Percentiles rank a stretch among this genome's conserved stretches.
Conservation (phyloP, 2,329 filamentous ascomycete genomes). For the Cordyceps cicadae region DNA sequence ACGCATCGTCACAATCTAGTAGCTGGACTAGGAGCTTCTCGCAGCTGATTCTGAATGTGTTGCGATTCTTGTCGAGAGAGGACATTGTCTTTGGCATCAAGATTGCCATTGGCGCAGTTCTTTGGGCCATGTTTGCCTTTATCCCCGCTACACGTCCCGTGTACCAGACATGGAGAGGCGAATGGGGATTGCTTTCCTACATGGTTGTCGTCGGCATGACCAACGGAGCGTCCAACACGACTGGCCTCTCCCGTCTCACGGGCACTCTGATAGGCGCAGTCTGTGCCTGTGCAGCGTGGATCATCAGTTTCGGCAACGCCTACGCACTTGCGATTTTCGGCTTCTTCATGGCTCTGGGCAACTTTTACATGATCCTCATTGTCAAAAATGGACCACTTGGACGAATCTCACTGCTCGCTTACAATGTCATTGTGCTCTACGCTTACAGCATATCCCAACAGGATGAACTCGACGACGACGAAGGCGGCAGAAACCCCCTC, state of each 20-base stretch:
- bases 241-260: constrained; percentile 74
- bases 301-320: constrained; percentile 64
- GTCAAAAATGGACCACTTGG: constrained; percentile 81
- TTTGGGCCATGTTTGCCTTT: constrained; percentile 87
- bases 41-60: constrained; percentile 34
- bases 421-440: constrained; percentile 91
- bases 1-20: constrained; percentile 42
- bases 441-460: constrained; percentile 79
- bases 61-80: constrained; percentile 44
- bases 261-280: constrained; percentile 77
- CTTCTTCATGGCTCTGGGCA: constrained; percentile 70
- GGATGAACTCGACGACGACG: constrained; percentile 75
- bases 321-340: constrained; percentile 71
- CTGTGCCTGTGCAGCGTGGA: constrained; percentile 71
- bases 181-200: constrained; percentile 94
- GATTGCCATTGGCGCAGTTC: constrained; percentile 78
- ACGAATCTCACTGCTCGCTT: constrained; percentile 87
- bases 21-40: constrained; percentile 36
- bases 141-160: constrained; percentile 67
- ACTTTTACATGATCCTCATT: constrained; percentile 84
- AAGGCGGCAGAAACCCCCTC: constrained; percentile 73
- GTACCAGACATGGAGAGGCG: constrained; percentile 83
- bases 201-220: constrained; percentile 99
- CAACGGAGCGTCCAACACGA: constrained; percentile 90
- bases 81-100: constrained; percentile 77